Evolutionary conservation across 352 stramenopile species (phyloP).

Genomic region (Globisporangium takayamanum): DNA sequence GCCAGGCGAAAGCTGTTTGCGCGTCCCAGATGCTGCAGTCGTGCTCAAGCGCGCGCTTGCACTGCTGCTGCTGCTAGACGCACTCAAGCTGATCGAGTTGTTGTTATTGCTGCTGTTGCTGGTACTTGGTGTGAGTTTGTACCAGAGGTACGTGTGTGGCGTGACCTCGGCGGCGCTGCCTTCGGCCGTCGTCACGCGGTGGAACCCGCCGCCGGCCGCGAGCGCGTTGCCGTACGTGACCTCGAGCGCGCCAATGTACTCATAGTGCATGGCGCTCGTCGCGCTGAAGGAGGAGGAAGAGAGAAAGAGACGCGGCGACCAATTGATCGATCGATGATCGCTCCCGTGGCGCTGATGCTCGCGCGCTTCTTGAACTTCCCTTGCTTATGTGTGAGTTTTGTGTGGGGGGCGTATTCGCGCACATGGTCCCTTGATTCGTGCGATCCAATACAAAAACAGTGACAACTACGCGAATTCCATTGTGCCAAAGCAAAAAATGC

Average conservation of each 20-base stretch:
- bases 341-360: no score
- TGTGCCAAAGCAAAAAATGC: no score
- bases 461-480: no score
- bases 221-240: conserved; percentile 86
- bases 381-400: no score
- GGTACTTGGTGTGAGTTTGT: conserved; percentile 31
- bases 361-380: no score
- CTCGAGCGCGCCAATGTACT: conserved; percentile 67
- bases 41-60: conserved; percentile 3
- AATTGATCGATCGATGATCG: no score
- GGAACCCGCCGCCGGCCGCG: conserved; percentile 67
- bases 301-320: no score
- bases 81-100: no score
- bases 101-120: not conserved
- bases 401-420: no score
- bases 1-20: conserved; percentile 7
- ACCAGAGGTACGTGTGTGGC: conserved; percentile 83
- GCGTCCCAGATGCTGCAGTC: not conserved
- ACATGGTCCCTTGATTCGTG: no score
- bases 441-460: no score
- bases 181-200: conserved; percentile 73
- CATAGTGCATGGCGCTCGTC: conserved; percentile 44
- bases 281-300: no score
- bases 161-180: conserved; percentile 72
- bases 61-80: conserved; percentile 2